These are phyloP conservation scores for Phoenix dactylifera DNA, from an alignment of 176 grass and related monocot species.

Conservation along the genomic window DNA sequence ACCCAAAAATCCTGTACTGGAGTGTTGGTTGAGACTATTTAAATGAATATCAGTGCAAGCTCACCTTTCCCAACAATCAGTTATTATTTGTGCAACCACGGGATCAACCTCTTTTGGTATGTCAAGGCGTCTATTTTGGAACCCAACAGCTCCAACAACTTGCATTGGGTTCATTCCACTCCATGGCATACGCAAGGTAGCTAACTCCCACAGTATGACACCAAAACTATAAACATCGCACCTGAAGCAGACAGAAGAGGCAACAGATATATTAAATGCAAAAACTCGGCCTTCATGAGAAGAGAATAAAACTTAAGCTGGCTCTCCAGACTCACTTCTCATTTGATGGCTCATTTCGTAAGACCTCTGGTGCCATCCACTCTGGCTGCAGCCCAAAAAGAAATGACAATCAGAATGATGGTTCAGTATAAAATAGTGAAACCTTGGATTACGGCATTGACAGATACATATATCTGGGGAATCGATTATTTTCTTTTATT, in stretches of 20 bases:
- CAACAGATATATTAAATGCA: too few species aligned
- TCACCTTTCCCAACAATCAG: constrained; percentile 93
- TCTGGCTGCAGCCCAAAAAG: constrained; percentile 64
- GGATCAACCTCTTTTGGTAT: constrained; percentile 69
- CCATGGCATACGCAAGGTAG: constrained; percentile 86
- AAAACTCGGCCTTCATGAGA: too few species aligned
- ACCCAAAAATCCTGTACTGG: too few species aligned
- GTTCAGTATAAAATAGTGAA: too few species aligned
- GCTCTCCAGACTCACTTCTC: constrained; percentile 61
- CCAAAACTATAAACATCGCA: constrained; percentile 99
- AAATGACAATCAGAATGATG: background rate
- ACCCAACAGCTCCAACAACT: constrained; percentile 94
- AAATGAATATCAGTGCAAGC: background rate
- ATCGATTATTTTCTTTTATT: too few species aligned
- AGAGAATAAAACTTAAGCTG: too few species aligned
- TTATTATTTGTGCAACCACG: constrained; percentile 73
- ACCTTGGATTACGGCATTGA: too few species aligned
- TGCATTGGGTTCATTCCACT: constrained; percentile 95
- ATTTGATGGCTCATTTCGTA: constrained; percentile 84
- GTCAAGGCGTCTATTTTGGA: constrained; percentile 89
- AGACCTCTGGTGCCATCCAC: constrained; percentile 98
- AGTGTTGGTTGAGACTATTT: too few species aligned
- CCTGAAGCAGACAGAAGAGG: constrained; percentile 24
- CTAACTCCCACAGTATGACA: constrained; percentile 95
- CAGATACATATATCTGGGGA: too few species aligned